These are phyloP conservation scores for Heracleum sosnowskyi DNA, from an alignment of 129 eudicot species.

Conservation along the genomic window DNA sequence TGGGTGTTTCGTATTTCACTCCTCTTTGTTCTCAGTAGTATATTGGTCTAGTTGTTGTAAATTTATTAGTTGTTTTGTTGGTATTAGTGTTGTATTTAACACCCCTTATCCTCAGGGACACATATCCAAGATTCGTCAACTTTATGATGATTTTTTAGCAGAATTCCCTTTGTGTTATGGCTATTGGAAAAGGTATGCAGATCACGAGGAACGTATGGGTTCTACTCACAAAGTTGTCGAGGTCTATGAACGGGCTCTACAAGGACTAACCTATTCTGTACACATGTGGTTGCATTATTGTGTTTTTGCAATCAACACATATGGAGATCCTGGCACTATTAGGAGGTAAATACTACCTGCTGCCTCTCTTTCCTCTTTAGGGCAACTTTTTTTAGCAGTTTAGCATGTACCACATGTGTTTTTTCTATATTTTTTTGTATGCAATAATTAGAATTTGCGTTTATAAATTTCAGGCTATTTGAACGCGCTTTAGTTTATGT, in stretches of 20 bases:
- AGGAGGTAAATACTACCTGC: conserved; percentile 53
- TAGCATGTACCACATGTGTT: neutral
- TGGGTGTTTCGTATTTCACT: too few species aligned
- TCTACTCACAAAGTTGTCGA: conserved; percentile 85
- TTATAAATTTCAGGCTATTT: conserved; percentile 68
- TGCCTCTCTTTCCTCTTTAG: conserved; percentile 22
- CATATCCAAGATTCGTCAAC: conserved; percentile 62
- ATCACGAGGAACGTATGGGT: conserved; percentile 93
- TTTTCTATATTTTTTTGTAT: conserved; percentile 5
- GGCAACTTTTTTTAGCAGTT: conserved; percentile 17
- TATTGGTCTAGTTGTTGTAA: too few species aligned
- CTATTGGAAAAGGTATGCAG: conserved; percentile 98
- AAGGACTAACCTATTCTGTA: too few species aligned
- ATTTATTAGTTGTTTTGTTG: too few species aligned
- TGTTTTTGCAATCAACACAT: conserved; percentile 68
- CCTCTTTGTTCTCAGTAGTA: too few species aligned
- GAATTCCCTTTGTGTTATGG: conserved; percentile 97
- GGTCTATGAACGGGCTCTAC: conserved; percentile 93
- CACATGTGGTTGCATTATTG: conserved; percentile 98
- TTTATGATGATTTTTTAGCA: conserved; percentile 79
- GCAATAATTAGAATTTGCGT: conserved; percentile 10
- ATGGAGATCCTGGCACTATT: conserved; percentile 80
- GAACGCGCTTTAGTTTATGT: conserved; percentile 94
- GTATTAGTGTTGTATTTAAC: too few species aligned
- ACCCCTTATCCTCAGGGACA: conserved; percentile 39